Conservation (phyloP, 169 alveolate species). For the Cryptosporidium viatorum region DNA sequence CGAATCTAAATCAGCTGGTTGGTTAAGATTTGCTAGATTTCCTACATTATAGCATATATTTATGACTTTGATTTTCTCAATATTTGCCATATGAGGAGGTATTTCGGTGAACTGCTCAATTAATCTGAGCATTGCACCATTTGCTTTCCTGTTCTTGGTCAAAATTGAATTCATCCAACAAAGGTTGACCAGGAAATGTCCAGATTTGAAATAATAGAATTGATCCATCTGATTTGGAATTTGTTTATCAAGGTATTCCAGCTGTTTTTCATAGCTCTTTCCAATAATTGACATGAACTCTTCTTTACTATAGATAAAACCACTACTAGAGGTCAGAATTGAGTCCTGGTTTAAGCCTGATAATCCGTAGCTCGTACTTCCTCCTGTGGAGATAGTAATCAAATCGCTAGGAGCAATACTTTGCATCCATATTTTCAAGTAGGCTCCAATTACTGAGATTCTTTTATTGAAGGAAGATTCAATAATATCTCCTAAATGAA, state of each 20-base stretch:
- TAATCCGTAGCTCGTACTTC: neutral
- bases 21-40: neutral
- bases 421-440: slow-evolving; percentile 30
- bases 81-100: slow-evolving; percentile 24
- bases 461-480: neutral
- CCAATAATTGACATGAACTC: slow-evolving; percentile 8
- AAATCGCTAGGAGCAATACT: slow-evolving; percentile 30
- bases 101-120: slow-evolving; percentile 22
- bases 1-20: neutral
- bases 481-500: neutral
- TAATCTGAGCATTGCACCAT: neutral
- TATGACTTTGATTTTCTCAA: slow-evolving; percentile 32
- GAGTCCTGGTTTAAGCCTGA: neutral
- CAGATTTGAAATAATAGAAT: slow-evolving; percentile 46
- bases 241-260: neutral
- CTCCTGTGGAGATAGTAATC: slow-evolving; percentile 15
- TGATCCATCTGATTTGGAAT: slow-evolving; percentile 34
- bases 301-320: slow-evolving; percentile 19
- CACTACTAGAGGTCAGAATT: neutral
- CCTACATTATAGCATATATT: slow-evolving; percentile 48
- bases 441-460: slow-evolving; percentile 9
- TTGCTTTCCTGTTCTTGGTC: neutral
- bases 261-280: neutral
- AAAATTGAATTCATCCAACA: slow-evolving; percentile 46
- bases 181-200: slow-evolving; percentile 48